Base-by-base conservation (phyloP, 192 early-diverging fungal species). In the Mortierella antarctica region DNA sequence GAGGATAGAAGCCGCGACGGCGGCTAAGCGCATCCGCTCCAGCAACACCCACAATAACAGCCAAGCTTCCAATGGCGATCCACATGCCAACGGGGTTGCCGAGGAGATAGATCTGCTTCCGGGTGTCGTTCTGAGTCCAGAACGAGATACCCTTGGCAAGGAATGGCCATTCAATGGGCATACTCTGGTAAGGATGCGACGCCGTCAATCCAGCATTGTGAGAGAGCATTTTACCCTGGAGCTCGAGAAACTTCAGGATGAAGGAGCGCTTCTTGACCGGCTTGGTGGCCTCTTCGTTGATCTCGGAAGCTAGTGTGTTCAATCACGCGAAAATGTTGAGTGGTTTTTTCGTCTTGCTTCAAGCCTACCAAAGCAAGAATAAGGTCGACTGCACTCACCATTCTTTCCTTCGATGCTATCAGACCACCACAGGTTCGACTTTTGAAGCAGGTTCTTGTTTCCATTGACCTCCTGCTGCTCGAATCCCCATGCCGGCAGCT, bases 31-130 rank as follows among this genome's bases (percentile, higher is more conserved):
- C 74, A 76, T 98, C 92, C 9, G 90, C 83, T n/a, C 92, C 66
- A 83, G 91, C 84, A 54, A 93, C 76, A 18, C 86, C 86, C 11
- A 61, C 83, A 76, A 90, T 95, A 45, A 85, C 70, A 14, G 85
- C 83, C 58, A 96, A 76, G 45, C 88, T 62, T 0, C 75, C 86
- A 23, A 91, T 85, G 49, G 89, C 85, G 50, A 92, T 58, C 92
- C 93, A 96, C 95, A 95, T 98, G 41, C 92, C 86, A n/a, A 95
- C 47, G 14, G 95, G 91, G 84, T 99, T 97, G 21, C 96, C 96
- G 12, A 97, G 81, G 62, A 97, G 86, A 79, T 98, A 98, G 68
- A 96, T 97, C 85, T 95, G 93, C 20, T 92, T 83, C 20, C 78
- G 71, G 14, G 90, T 90, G 52, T 89, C 89, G 67, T 93, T 87